phyloP scores from a whole-genome alignment of 2,329 filamentous ascomycete species.

The Venturia aucupariae region DNA sequence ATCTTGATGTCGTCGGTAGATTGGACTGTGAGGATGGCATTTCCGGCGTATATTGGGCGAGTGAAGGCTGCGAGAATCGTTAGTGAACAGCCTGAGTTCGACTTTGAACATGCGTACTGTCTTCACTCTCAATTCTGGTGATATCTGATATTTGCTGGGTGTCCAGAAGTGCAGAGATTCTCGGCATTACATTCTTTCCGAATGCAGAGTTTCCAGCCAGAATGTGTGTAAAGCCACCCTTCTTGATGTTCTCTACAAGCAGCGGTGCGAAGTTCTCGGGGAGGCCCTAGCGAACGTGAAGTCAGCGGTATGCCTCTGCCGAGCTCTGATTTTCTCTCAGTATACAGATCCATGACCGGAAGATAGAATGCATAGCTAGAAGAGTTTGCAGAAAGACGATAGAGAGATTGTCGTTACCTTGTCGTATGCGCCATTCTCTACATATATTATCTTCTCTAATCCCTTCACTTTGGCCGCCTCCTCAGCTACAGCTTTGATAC shows the following conservation, averaged over 20 bases:
- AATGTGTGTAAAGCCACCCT: slow-evolving; percentile 86
- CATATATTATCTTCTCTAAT: slow-evolving; percentile 79
- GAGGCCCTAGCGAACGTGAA: slow-evolving; percentile 49
- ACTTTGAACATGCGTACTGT: slow-evolving; percentile 45
- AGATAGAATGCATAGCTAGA: background rate
- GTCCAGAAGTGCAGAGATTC: slow-evolving; percentile 84
- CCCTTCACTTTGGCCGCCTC: slow-evolving; percentile 84
- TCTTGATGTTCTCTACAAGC: slow-evolving; percentile 92
- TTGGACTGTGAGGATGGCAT: slow-evolving; percentile 92
- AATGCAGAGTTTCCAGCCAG: slow-evolving; percentile 89
- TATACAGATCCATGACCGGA: background rate
- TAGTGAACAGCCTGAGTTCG: background rate
- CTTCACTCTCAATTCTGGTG: slow-evolving; percentile 74
- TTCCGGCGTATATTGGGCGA: slow-evolving; percentile 93
- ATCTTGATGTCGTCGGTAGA: slow-evolving; percentile 79
- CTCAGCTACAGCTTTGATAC: slow-evolving; percentile 65
- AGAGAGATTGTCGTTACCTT: slow-evolving; percentile 50
- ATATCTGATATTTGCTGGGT: slow-evolving; percentile 92
- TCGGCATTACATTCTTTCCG: slow-evolving; percentile 87
- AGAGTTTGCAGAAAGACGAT: background rate
- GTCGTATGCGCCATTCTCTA: slow-evolving; percentile 86
- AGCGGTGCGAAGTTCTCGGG: slow-evolving; percentile 92
- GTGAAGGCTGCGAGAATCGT: slow-evolving; percentile 57
- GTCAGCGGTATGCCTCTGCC: background rate
- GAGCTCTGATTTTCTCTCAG: no score